A percentile compares a stretch with the other conserved stretches of the same genome.
These are phyloP conservation scores for Henckelia pumila DNA, from an alignment of 257 asterid genomes.

Conservation along the genomic window DNA sequence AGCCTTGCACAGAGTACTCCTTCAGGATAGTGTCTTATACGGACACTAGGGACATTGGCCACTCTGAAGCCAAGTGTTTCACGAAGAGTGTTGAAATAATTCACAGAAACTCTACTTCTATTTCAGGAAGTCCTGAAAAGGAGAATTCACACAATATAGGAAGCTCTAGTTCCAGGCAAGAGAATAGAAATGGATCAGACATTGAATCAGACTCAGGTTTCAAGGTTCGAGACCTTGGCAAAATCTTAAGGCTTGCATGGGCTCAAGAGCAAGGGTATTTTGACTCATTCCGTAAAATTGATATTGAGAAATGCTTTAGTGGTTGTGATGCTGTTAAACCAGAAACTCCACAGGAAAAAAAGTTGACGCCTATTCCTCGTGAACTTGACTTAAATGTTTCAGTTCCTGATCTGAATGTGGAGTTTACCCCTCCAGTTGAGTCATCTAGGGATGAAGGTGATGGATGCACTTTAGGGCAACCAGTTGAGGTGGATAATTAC, in stretches of 20 bases:
- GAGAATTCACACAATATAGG: constrained; percentile 52
- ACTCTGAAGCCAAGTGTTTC: constrained; percentile 80
- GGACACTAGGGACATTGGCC: constrained; percentile 65
- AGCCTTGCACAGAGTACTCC: constrained; percentile 76
- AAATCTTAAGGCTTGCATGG: constrained; percentile 62
- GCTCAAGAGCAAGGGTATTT: constrained; percentile 61
- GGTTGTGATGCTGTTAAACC: constrained; percentile 38
- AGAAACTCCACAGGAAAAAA: constrained; percentile 43
- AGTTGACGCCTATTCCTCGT: constrained; percentile 49
- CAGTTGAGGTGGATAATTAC: constrained; percentile 59
- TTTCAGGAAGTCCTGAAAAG: constrained; percentile 36
- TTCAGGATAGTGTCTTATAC: constrained; percentile 68
- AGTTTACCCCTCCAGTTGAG: constrained; percentile 64
- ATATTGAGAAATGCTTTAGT: constrained; percentile 36
- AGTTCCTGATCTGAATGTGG: constrained; percentile 84
- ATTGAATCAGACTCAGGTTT: constrained; percentile 76
- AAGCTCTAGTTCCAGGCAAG: constrained; percentile 47
- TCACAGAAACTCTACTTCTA: constrained; percentile 39
- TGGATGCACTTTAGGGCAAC: constrained; percentile 49
- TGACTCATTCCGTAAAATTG: constrained; percentile 48
- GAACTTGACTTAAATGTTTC: constrained; percentile 79
- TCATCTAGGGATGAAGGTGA: constrained; percentile 66
- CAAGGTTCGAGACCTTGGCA: constrained; percentile 83
- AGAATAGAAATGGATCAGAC: constrained; percentile 33
- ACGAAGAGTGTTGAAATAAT: constrained; percentile 68